A percentile compares a stretch with the other conserved stretches of the same genome.
Evolutionary conservation across 805 yeast genomes (phyloP).

Genomic region (Starmerella apis): DNA sequence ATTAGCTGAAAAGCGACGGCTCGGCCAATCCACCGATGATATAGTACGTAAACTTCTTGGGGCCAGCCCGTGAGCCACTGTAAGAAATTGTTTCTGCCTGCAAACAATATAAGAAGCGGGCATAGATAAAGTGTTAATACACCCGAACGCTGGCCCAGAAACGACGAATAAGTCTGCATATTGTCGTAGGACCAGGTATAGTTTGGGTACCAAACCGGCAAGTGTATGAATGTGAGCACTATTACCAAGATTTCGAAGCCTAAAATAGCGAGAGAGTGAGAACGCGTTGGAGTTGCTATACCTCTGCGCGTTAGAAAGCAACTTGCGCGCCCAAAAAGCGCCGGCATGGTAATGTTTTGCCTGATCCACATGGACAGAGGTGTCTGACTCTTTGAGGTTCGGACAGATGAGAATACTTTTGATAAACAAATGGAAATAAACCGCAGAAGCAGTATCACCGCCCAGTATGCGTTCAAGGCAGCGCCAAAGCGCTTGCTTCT

Average conservation of each 20-base stretch:
- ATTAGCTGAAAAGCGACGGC: slow-evolving; percentile 23
- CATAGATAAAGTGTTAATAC: slow-evolving; percentile 20
- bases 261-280: slow-evolving; percentile 32
- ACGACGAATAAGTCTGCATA: slow-evolving; percentile 4
- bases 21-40: slow-evolving; percentile 39
- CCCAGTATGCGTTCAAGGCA: slow-evolving; percentile 20
- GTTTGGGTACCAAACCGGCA: slow-evolving; percentile 10
- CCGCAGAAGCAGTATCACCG: slow-evolving; percentile 12
- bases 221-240: slow-evolving; percentile 25
- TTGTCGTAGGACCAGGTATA: slow-evolving; percentile 8
- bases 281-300: slow-evolving; percentile 34
- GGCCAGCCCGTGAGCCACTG: slow-evolving; percentile 51
- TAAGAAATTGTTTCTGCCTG: slow-evolving; percentile 63
- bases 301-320: background rate
- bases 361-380: background rate
- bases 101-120: slow-evolving; percentile 35
- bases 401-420: slow-evolving; percentile 10
- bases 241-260: slow-evolving; percentile 32
- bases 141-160: slow-evolving; percentile 19
- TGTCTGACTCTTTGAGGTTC: background rate
- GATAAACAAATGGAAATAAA: background rate
- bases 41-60: slow-evolving; percentile 46
- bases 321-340: background rate
- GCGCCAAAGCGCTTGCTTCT: slow-evolving; percentile 13
- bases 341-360: background rate